Conservation (phyloP, 306 rosid species). For the Pterocarpus santalinus region DNA sequence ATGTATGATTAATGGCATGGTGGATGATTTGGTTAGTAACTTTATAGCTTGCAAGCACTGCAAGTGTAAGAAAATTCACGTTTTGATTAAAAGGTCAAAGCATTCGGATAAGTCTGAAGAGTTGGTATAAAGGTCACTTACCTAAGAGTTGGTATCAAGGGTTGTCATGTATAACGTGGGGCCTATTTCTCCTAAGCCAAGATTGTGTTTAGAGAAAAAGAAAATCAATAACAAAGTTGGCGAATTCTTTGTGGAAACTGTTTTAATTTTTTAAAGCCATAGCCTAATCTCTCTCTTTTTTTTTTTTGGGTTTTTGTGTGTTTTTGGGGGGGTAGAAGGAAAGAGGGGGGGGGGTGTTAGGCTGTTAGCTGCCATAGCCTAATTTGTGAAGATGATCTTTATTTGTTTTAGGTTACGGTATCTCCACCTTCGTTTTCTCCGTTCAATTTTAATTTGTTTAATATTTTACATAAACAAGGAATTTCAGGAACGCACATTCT, state of each 20-base stretch:
- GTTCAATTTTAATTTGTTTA: too few species aligned
- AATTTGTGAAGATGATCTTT: too few species aligned
- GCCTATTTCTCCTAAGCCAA: background rate
- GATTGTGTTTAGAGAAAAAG: background rate
- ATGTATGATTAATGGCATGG: background rate
- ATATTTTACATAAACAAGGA: too few species aligned
- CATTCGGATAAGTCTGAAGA: background rate
- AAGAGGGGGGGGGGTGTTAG: too few species aligned
- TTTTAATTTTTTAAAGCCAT: background rate
- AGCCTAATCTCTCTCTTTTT: background rate
- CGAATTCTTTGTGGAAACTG: too few species aligned
- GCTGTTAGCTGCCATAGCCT: too few species aligned
- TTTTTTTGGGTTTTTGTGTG: background rate
- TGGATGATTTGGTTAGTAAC: background rate
- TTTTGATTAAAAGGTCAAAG: background rate
- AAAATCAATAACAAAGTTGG: background rate
- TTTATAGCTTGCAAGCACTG: background rate
- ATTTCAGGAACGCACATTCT: too few species aligned
- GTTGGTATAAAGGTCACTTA: background rate
- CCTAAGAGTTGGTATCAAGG: background rate
- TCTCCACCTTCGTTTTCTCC: background rate
- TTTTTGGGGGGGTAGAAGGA: too few species aligned
- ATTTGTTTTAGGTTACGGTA: too few species aligned
- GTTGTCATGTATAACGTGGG: background rate
- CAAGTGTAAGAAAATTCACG: background rate